Evolutionary conservation across 2,329 filamentous ascomycete genomes (phyloP), one percentile per base, ranked within the genome.

Genomic region (Penicillium capsulatum): DNA sequence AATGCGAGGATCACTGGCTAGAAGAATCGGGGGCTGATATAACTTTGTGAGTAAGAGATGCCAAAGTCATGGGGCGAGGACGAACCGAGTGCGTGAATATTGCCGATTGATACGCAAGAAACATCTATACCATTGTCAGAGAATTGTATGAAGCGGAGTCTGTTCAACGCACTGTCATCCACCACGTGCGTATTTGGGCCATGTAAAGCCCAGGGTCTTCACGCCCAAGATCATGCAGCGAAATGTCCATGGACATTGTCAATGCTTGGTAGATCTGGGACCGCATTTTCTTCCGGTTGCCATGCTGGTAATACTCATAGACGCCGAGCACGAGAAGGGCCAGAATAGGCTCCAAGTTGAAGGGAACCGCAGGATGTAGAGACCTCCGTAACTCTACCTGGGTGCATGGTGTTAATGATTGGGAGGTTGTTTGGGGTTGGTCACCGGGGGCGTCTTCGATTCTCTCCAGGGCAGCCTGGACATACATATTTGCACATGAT

Each of bases 161-260:
- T 13, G 4, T 14, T n/a, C 3, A 22, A 47, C 55, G 24, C 11
- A 59, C 56, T 8, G 48, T 51, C 35, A 51, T 54, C 56, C 55
- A 59, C 56, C 56, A 59, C 10, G 45, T 41, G 13, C 54, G 47
- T 15, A 48, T 42, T 34, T 55, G 49, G 7, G 52, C 52, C 16
- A 57, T 53, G 1, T 46, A 48, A 22, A 37, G 44, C 11, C 33
- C 38, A 8, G 38, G 38, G 9, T 16, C 26, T 2, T 33, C 36
- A 3, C 33, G 20, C 3, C 34, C 42, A 20, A 53, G 40, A 4
- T 29, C 34, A 30, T 59, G 51, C 7, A 59, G 38, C 2, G 47
- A 50, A 5, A 52, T 33, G 35, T 59, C 55, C 50, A 59, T 55
- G 11, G 56, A 54, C 9, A 48, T 47, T 1, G 53, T 57, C 2